A percentile compares a stretch with the other conserved stretches of the same genome.
phyloP scores from a whole-genome alignment of 2,329 filamentous ascomycete species.

The Fusarium newnesense region DNA sequence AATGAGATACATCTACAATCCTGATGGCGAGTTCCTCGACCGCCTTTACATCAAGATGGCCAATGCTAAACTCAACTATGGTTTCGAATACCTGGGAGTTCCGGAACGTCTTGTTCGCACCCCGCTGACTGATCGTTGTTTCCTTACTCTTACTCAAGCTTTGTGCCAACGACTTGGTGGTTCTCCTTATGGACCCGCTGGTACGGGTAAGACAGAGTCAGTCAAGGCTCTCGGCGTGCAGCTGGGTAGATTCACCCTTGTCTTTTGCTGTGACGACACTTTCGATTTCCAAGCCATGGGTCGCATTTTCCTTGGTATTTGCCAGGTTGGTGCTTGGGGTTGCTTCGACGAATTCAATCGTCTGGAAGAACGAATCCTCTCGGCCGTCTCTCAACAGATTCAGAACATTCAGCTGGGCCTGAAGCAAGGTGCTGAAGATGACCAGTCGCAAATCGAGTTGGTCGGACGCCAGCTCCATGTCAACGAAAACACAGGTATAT shows the following conservation, averaged over 20 bases:
- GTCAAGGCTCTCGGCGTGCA: conserved; percentile 98
- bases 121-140: conserved; percentile 96
- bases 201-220: conserved; percentile 98
- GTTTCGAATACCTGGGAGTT: conserved; percentile 97
- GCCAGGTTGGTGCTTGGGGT: conserved; percentile 98
- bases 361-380: conserved; percentile 96
- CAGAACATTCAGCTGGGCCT: conserved; percentile 98
- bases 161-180: conserved; percentile 94
- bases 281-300: conserved; percentile 99
- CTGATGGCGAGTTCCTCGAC: conserved; percentile 82
- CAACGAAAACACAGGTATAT: conserved; percentile 94
- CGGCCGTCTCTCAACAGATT: conserved; percentile 97
- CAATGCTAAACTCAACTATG: conserved; percentile 93
- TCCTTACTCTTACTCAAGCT: conserved; percentile 96
- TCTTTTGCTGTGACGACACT: conserved; percentile 99
- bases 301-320: conserved; percentile 98
- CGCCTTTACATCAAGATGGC: conserved; percentile 95
- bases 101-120: conserved; percentile 96
- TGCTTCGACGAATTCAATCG: conserved; percentile 99
- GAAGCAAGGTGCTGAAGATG: conserved; percentile 83
- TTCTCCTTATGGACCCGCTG: conserved; percentile 95
- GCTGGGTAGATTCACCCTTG: conserved; percentile 95
- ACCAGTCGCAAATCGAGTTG: conserved; percentile 90
- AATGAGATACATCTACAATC: conserved; percentile 93
- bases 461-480: conserved; percentile 91